Evolutionary conservation across 2,329 filamentous ascomycete genomes (phyloP), one percentile per base, ranked within the genome.

Genomic region (Capronia americana): DNA sequence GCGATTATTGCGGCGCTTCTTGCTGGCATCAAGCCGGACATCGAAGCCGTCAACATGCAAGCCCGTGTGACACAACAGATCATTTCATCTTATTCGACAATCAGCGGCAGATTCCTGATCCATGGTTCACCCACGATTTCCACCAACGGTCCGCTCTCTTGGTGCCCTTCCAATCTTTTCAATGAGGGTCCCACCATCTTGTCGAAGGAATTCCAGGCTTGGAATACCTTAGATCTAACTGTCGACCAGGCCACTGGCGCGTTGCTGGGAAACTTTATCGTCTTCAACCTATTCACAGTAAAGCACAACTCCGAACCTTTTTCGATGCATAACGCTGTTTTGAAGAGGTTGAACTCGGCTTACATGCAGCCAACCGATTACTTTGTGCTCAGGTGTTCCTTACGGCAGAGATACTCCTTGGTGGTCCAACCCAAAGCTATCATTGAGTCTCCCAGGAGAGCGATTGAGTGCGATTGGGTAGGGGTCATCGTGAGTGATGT

Each of bases 1-100:
- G 20, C 53, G 14, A 26, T 61, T 5, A 41, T 61, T 12, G 58
- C 58, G 12, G 46, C 44, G 11, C 46, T 53, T 6, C 30, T 61
- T 4, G 58, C 58, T 20, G 58, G 58, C 17, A 23, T 61, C 23
- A 44, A 34, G 48, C 58, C 58, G 7, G 58, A 61, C 17, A 12
- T 54, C 34, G 58, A 61, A 7, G 58, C 48, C 5, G 58, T 54
- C 14, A 54, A 61, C 48, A 61, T 61, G 58, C 44, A 61, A 24
- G 20, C 46, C 2, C 58, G 58, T 20, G 24, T 61, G 12, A 38
- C 32, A 20, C 46, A 53, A 24, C 58, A 61, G 26, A 61, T 54
- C n/a, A 53, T 61, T 17, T 23, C 46, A 1, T 61, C 58, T 5
- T 61, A 61, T 20, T 28, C 12, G 17, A 10, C n/a, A 10, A n/a